Evolutionary conservation across 495 filamentous ascomycete species (phyloP).

Genomic region (Penicillium simplicissimum): DNA sequence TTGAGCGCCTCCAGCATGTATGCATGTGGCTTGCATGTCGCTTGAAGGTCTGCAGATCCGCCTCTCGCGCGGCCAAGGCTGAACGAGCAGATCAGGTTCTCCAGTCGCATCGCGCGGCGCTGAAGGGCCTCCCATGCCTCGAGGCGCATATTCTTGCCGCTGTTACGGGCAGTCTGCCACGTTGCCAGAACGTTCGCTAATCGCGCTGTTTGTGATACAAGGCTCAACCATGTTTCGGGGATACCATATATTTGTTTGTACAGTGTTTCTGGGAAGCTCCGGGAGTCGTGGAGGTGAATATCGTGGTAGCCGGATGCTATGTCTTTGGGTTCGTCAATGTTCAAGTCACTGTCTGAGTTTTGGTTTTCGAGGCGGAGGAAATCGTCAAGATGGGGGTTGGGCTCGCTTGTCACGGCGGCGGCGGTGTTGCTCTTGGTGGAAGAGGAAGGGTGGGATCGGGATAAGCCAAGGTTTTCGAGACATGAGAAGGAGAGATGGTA

Average conservation of each 20-base stretch:
- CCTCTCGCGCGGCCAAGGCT: slow-evolving; percentile 18
- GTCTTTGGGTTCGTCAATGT: slow-evolving; percentile 40
- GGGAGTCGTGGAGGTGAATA: slow-evolving; percentile 38
- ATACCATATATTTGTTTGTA: slow-evolving; percentile 40
- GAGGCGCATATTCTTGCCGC: slow-evolving; percentile 13
- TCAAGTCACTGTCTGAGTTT: slow-evolving; percentile 35
- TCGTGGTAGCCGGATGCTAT: slow-evolving; percentile 28
- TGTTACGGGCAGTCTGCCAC: slow-evolving; percentile 21
- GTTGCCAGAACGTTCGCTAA: slow-evolving; percentile 38
- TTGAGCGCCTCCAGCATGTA: slow-evolving; percentile 34
- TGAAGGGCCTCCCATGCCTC: slow-evolving; percentile 36
- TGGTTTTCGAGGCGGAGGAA: slow-evolving; percentile 35
- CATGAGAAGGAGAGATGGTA: slow-evolving; percentile 30
- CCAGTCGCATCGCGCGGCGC: slow-evolving; percentile 31
- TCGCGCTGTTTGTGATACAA: slow-evolving; percentile 38
- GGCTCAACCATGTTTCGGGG: slow-evolving; percentile 39
- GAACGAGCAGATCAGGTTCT: slow-evolving; percentile 40
- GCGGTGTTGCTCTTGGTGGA: neutral
- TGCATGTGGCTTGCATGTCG: slow-evolving; percentile 19
- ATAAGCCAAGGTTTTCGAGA: slow-evolving; percentile 26
- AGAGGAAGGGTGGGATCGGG: slow-evolving; percentile 8
- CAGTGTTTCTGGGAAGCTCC: slow-evolving; percentile 32
- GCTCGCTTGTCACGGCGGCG: slow-evolving; percentile 5
- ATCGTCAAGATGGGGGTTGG: slow-evolving; percentile 33
- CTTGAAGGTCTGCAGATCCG: slow-evolving; percentile 11